These are phyloP conservation scores for Bipolaris zeicola DNA, from an alignment of 2,329 filamentous ascomycete genomes.

Conservation along the genomic window DNA sequence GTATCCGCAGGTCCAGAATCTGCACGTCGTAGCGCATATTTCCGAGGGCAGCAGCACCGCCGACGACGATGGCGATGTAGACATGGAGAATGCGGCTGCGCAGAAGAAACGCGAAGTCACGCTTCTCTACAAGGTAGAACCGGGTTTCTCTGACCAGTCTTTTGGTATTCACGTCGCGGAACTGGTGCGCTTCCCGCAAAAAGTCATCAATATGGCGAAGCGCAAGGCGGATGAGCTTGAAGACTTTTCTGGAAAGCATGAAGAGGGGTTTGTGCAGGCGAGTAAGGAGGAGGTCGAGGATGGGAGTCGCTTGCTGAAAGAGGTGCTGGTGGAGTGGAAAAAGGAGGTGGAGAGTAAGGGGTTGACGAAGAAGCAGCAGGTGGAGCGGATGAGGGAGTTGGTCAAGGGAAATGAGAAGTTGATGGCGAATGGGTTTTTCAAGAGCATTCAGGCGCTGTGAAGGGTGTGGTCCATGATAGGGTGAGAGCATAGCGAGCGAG, in stretches of 20 bases:
- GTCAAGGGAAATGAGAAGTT: slow-evolving; percentile 73
- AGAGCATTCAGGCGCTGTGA: slow-evolving; percentile 57
- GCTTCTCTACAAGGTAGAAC: slow-evolving; percentile 93
- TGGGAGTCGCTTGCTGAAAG: slow-evolving; percentile 83
- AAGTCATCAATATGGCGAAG: slow-evolving; percentile 99
- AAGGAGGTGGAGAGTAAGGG: slow-evolving; percentile 67
- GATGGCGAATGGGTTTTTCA: slow-evolving; percentile 70
- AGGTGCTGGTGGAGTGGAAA: slow-evolving; percentile 85
- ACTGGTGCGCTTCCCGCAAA: slow-evolving; percentile 92
- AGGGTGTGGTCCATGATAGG: background rate
- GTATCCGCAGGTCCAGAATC: slow-evolving; percentile 84
- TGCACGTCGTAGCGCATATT: slow-evolving; percentile 97
- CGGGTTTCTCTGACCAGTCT: slow-evolving; percentile 93
- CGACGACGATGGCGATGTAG: slow-evolving; percentile 7
- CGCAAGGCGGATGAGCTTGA: slow-evolving; percentile 97
- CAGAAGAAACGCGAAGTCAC: slow-evolving; percentile 74
- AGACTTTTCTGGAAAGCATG: slow-evolving; percentile 85
- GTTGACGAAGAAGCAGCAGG: slow-evolving; percentile 68
- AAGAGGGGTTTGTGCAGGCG: slow-evolving; percentile 52
- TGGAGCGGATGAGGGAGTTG: slow-evolving; percentile 76
- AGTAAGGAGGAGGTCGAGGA: slow-evolving; percentile 87
- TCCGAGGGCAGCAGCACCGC: slow-evolving; percentile 50
- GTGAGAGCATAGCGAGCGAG: background rate
- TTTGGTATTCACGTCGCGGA: slow-evolving; percentile 99
- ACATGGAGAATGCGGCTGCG: slow-evolving; percentile 51